Evolutionary conservation across 177 flowering plant genomes (phyloP), one percentile per base, ranked within the genome.

Genomic region (Tripterygium wilfordii): DNA sequence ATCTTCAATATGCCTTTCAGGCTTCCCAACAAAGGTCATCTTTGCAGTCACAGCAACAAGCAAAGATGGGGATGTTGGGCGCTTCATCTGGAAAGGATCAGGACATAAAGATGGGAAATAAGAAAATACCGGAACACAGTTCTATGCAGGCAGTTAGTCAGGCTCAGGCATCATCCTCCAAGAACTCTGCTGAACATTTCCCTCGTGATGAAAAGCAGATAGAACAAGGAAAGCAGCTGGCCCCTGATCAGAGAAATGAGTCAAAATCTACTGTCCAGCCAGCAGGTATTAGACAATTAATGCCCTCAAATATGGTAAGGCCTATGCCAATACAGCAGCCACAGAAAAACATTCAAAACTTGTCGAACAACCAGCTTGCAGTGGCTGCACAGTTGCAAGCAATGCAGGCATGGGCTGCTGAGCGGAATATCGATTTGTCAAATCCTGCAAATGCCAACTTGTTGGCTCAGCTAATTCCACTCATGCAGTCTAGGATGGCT

Each of bases 381-480:
- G 60, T 85, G 75, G 75, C 78, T 51, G 78, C 88, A 14, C 96
- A 94, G 63, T 32, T 86, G 71, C 96, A 83, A 57, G 83, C 79
- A 9, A 58, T 83, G 74, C 88, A 90, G 48, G 90, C 88, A 12
- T 81, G 90, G 88, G 97, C 95, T 20, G 60, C 49, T 54, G 99
- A 94, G 62, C 82, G 71, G 48, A 90, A 87, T 65, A 76, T 94
- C 60, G 99, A 94, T 70, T 65, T 87, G 12, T 78, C 95, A 22
- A 62, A 42, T 19, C 97, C 96, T 42, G 82, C 72, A 45, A 83
- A 87, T 78, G 92, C 90, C 46, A 75, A 67, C 66, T 45, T 87
- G 64, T 56, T 90, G 54, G 67, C 89, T 15, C 97, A 89, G 57
- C 69, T 92, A 14, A 62, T 78, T 52, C 95, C 95, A 14, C 44